These are phyloP conservation scores for Curvularia lunata DNA, from an alignment of 2,329 filamentous ascomycete genomes.

Conservation along the genomic window DNA sequence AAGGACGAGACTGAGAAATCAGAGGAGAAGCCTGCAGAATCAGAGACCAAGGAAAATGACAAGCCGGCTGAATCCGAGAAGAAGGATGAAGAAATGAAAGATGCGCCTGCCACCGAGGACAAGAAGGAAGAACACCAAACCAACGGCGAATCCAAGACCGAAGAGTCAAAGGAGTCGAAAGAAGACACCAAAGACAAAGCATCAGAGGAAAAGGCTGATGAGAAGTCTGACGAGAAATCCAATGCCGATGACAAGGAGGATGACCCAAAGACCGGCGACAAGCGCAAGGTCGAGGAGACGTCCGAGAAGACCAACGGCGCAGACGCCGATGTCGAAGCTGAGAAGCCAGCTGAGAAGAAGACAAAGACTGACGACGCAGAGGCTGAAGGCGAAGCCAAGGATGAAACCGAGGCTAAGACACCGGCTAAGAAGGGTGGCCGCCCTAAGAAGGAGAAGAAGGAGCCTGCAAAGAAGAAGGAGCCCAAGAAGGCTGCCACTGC, in stretches of 20 bases:
- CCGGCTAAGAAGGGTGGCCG: constrained; percentile 46
- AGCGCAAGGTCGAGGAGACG: constrained; percentile 42
- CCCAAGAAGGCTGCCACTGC: constrained; percentile 59
- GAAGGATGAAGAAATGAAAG: constrained; percentile 40
- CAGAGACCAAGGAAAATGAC: constrained; percentile 37
- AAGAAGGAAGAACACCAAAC: constrained; percentile 31
- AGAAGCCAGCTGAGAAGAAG: constrained; percentile 32
- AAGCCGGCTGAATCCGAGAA: constrained; percentile 41
- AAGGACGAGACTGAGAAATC: constrained; percentile 44
- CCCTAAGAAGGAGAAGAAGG: constrained; percentile 52
- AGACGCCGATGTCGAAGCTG: constrained; percentile 4
- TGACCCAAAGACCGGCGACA: constrained; percentile 41
- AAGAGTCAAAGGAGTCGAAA: constrained; percentile 34
- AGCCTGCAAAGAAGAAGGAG: constrained; percentile 51
- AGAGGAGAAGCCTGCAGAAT: constrained; percentile 41
- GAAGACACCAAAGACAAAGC: constrained; percentile 35
- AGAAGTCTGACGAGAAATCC: constrained; percentile 9
- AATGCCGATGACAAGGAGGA: constrained; percentile 7
- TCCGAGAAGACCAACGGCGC: constrained; percentile 30
- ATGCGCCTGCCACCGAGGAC: constrained; percentile 25
- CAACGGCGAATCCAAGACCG: constrained; percentile 34
- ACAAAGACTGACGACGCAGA: constrained; percentile 34
- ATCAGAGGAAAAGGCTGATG: constrained; percentile 11
- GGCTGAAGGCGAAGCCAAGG: constrained; percentile 38
- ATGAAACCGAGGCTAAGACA: constrained; percentile 37